These are phyloP conservation scores for Recurvomyces mirabilis DNA, from an alignment of 495 filamentous ascomycete genomes.

Conservation along the genomic window DNA sequence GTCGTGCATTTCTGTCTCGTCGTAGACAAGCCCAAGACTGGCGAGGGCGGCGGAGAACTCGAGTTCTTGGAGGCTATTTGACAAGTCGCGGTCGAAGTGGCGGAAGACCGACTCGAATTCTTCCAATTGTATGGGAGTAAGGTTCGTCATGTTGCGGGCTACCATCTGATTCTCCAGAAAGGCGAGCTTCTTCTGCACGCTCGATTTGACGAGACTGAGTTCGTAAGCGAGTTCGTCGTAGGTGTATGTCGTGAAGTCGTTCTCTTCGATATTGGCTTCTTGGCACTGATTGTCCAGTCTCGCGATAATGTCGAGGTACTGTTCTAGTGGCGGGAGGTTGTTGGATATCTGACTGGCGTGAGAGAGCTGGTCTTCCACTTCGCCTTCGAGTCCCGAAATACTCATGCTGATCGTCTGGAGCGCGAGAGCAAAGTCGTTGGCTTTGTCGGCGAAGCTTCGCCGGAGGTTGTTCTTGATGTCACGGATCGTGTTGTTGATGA, in stretches of 20 bases:
- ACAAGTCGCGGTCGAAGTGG: slow-evolving; percentile 90
- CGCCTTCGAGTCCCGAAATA: slow-evolving; percentile 87
- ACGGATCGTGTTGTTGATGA: slow-evolving; percentile 95
- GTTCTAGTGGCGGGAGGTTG: slow-evolving; percentile 75
- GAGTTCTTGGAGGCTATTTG: slow-evolving; percentile 81
- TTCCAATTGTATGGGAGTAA: slow-evolving; percentile 94
- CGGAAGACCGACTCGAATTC: slow-evolving; percentile 97
- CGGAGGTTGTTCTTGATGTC: slow-evolving; percentile 96
- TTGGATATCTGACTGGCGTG: slow-evolving; percentile 72
- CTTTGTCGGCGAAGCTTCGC: slow-evolving; percentile 85
- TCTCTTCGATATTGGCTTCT: slow-evolving; percentile 97
- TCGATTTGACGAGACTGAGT: slow-evolving; percentile 75
- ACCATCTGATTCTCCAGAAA: slow-evolving; percentile 98
- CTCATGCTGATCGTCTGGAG: slow-evolving; percentile 86
- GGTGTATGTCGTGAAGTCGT: slow-evolving; percentile 96
- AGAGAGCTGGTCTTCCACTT: slow-evolving; percentile 82
- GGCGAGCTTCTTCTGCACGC: slow-evolving; percentile 84
- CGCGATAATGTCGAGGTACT: slow-evolving; percentile 73
- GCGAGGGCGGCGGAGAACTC: slow-evolving; percentile 93
- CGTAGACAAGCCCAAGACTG: slow-evolving; percentile 84
- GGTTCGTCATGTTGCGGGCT: slow-evolving; percentile 94
- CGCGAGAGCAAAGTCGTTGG: slow-evolving; percentile 91
- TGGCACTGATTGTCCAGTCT: slow-evolving; percentile 75
- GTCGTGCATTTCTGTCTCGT: slow-evolving; percentile 91
- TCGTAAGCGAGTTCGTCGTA: slow-evolving; percentile 95